These are phyloP conservation scores for Dichotomopilus funicola DNA, from an alignment of 2,329 filamentous ascomycete genomes.

Conservation along the genomic window DNA sequence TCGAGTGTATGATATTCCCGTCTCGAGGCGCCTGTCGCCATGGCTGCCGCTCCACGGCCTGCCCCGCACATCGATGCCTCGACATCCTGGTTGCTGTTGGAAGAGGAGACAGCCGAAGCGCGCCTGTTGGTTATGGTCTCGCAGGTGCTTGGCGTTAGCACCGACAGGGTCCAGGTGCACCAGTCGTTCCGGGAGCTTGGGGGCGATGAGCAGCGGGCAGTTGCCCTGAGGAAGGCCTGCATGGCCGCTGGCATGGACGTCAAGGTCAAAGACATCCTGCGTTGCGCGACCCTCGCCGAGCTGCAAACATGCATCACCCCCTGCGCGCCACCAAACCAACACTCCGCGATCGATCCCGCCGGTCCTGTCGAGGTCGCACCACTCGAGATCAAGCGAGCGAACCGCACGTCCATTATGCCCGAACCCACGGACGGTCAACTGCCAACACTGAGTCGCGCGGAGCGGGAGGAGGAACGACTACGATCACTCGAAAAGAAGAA, in stretches of 20 bases:
- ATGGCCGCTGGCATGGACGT: constrained; percentile 32
- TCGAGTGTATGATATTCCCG: neutral
- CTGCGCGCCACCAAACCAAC: constrained; percentile 18
- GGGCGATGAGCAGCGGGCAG: constrained; percentile 33
- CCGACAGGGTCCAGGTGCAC: constrained; percentile 29
- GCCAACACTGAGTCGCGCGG: constrained; percentile 20
- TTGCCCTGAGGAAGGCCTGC: constrained; percentile 30
- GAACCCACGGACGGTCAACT: constrained; percentile 18
- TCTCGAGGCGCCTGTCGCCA: constrained; percentile 10
- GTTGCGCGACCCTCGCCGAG: constrained; percentile 39
- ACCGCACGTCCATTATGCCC: constrained; percentile 16
- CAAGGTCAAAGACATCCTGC: constrained; percentile 36
- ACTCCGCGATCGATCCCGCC: constrained; percentile 10
- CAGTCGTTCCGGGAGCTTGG: constrained; percentile 42
- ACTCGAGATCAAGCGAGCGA: constrained; percentile 22
- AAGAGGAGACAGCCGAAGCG: constrained; percentile 23
- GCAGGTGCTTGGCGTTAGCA: constrained; percentile 32
- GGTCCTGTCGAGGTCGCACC: constrained; percentile 24
- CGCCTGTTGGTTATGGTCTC: constrained; percentile 25
- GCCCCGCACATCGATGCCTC: constrained; percentile 18
- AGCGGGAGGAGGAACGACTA: too few relatives aligned
- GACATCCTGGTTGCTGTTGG: constrained; percentile 22
- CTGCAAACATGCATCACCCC: constrained; percentile 37
- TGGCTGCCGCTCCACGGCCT: constrained; percentile 16
- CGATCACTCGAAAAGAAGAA: constrained; percentile 8